Evolutionary conservation across 2,329 filamentous ascomycete genomes (phyloP).

Genomic region (Penicillium sclerotigenum): DNA sequence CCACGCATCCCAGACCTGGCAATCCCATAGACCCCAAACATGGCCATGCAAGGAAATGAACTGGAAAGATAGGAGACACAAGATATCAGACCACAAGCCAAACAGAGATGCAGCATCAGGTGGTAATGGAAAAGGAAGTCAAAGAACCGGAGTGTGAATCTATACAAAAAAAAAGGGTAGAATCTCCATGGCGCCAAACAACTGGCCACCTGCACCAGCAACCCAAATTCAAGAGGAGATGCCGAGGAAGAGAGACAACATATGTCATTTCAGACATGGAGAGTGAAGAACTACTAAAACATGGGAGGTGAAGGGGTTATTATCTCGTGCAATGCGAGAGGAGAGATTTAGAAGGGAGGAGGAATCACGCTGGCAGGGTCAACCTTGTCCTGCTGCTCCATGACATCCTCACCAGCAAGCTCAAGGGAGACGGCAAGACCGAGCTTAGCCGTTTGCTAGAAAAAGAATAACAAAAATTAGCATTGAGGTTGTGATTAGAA

Average conservation of each 20-base stretch:
- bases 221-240: conserved; percentile 32
- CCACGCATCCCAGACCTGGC: conserved; percentile 26
- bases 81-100: conserved; percentile 21
- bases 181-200: conserved; percentile 39
- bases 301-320: conserved; percentile 33
- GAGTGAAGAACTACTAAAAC: conserved; percentile 48
- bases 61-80: conserved; percentile 16
- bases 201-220: conserved; percentile 35
- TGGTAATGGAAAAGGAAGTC: conserved; percentile 25
- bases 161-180: conserved; percentile 37
- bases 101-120: conserved; percentile 23
- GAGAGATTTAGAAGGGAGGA: conserved; percentile 48
- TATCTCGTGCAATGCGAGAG: conserved; percentile 20
- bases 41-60: conserved; percentile 25
- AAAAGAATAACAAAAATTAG: conserved; percentile 7
- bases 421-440: conserved; percentile 92
- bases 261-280: conserved; percentile 33
- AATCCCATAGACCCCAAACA: conserved; percentile 24
- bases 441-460: conserved; percentile 88
- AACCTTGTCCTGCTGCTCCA: conserved; percentile 71
- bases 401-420: conserved; percentile 76
- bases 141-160: conserved; percentile 33
- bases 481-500: background rate
- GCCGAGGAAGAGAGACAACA: conserved; percentile 31
- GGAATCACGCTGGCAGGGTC: conserved; percentile 44